Evolutionary conservation across 805 yeast species (phyloP), one percentile per base, ranked within the genome.

Genomic region (Dipodascopsis tothii): DNA sequence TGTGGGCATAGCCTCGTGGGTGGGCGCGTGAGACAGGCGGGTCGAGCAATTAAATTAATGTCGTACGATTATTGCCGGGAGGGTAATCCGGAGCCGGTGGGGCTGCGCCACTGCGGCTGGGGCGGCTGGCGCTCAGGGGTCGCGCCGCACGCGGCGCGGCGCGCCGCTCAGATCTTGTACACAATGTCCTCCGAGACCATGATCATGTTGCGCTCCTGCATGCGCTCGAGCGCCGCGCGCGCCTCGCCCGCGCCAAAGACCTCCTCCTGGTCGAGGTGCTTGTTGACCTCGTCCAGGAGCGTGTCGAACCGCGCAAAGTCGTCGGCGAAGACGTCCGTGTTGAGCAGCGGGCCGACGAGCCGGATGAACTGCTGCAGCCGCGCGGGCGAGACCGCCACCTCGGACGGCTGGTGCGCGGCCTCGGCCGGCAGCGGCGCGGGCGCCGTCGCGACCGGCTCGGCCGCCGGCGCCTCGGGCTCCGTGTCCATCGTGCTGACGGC

Each of bases 331-430:
- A 69, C 44, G 18, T 64, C 68, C 3, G 72, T 63, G 43, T 69
- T 69, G 56, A 74, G 64, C 35, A 77, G 61, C 20, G 60, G 62
- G 1, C 80, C 77, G 18, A 74, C 66, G 9, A 69, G 60, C 46
- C 69, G 66, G 18, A 71, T 69, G 55, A 78, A 71, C 23, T 59
- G 55, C n/a, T 64, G 66, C 40, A 69, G 64, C 51, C 85, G 68
- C 17, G 72, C 67, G 2, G 70, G 69, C 3, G 83, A 75, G 17
- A 79, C 68, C 6, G n/a, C n/a, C n/a, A n/a, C n/a, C n/a, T n/a
- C n/a, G n/a, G n/a, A n/a, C n/a, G n/a, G n/a, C n/a, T n/a, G n/a
- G n/a, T n/a, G n/a, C n/a, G n/a, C n/a, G n/a, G n/a, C n/a, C n/a
- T n/a, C n/a, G 7, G 37, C 22, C 27, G 19, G 30, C 20, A 32